A percentile compares a stretch with the other conserved stretches of the same genome.
Conservation (phyloP, 306 rosid species). For the Rosa multiflora region DNA sequence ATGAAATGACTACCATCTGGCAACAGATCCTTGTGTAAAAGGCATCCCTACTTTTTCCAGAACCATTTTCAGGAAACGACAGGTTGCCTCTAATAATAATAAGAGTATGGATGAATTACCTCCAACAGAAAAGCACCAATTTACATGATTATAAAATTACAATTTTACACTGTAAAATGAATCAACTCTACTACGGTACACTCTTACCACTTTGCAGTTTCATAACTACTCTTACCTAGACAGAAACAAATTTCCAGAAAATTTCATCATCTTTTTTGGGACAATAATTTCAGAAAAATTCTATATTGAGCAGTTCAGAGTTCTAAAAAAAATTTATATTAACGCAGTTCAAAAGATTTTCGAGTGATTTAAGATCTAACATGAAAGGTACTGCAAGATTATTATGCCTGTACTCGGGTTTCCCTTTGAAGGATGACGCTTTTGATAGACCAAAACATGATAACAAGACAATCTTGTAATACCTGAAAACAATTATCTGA, state of each 20-base stretch:
- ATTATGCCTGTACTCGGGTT: neutral
- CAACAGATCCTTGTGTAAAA: neutral
- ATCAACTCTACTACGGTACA: neutral
- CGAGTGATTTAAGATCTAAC: neutral
- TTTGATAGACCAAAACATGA: neutral
- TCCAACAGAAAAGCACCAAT: neutral
- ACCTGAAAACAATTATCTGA: constrained; percentile 94
- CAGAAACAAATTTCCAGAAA: neutral
- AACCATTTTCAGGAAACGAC: neutral
- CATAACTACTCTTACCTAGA: neutral
- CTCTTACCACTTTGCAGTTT: neutral
- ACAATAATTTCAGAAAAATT: neutral
- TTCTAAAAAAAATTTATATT: neutral
- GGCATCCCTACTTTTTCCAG: neutral
- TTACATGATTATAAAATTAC: neutral
- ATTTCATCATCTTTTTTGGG: neutral
- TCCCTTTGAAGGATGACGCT: neutral
- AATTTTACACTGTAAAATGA: neutral
- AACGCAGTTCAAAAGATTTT: neutral
- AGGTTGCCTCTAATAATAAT: neutral
- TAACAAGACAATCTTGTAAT: constrained; percentile 15
- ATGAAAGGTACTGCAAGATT: neutral
- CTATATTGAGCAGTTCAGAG: neutral
- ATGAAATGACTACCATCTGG: neutral
- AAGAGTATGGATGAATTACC: neutral